These are phyloP conservation scores for Hemisphaericaspora lyxosophila DNA, from an alignment of 1,139 yeast genomes.

Conservation along the genomic window DNA sequence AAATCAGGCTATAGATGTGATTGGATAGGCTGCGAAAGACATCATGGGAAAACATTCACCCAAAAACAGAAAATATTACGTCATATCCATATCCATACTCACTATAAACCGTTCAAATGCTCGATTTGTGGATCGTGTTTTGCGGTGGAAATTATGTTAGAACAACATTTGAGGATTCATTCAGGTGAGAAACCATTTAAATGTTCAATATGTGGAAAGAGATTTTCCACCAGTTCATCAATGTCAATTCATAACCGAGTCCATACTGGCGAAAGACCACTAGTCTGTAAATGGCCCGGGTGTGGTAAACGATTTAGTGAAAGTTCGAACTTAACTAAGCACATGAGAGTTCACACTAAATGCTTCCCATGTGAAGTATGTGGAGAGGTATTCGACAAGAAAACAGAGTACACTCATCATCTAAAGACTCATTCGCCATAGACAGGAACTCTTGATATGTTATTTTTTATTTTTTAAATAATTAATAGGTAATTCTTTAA, in stretches of 20 bases:
- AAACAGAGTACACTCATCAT: slow-evolving; percentile 43
- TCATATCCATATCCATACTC: slow-evolving; percentile 86
- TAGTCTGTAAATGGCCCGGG: slow-evolving; percentile 73
- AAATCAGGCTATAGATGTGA: slow-evolving; percentile 65
- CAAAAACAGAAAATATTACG: slow-evolving; percentile 86
- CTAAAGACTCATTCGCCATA: slow-evolving; percentile 21
- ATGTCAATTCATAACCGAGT: slow-evolving; percentile 55
- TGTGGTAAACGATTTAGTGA: slow-evolving; percentile 88
- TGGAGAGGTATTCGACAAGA: slow-evolving; percentile 49
- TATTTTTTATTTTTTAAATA: too few species aligned
- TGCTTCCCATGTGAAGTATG: slow-evolving; percentile 52
- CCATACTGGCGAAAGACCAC: slow-evolving; percentile 72
- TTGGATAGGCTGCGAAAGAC: slow-evolving; percentile 80
- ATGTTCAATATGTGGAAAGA: slow-evolving; percentile 50
- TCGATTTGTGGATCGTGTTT: slow-evolving; percentile 65
- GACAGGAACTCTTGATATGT: too few species aligned
- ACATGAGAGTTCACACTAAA: slow-evolving; percentile 67
- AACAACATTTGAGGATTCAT: slow-evolving; percentile 80
- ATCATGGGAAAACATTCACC: slow-evolving; percentile 56
- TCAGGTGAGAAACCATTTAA: slow-evolving; percentile 73
- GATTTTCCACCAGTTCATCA: slow-evolving; percentile 54
- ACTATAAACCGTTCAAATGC: slow-evolving; percentile 75
- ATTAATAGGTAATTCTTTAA: too few species aligned
- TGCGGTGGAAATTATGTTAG: slow-evolving; percentile 64
- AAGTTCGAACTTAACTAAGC: slow-evolving; percentile 84